Evolutionary conservation across 441 rosid genomes (phyloP), one percentile per base, ranked within the genome.

Genomic region (Gossypium davidsonii): DNA sequence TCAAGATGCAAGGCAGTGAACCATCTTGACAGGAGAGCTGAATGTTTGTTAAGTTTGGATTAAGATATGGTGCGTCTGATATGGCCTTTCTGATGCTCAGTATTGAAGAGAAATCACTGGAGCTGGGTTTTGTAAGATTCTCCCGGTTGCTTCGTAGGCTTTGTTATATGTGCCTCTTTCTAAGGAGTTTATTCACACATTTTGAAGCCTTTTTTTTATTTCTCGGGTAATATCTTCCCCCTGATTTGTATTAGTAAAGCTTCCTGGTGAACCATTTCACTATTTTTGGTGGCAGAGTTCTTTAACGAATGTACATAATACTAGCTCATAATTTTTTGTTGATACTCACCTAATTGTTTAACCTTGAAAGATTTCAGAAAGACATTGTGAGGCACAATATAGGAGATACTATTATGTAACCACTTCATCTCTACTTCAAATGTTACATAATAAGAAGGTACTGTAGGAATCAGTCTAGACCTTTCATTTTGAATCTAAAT

Each of bases 161-260:
- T 66, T 73, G 18, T 77, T 65, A 21, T 52, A 57, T 17, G 21
- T 44, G 31, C 68, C 55, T 67, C 42, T 39, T 18, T 3, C 44
- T 37, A 56, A 58, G 44, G 76, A 55, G 67, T 37, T 61, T 59
- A 57, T 72, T 58, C 76, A 62, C 61, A 26, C 44, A 42, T 80
- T 51, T 31, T 67, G 60, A 74, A 49, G 69, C 39, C 1, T 34
- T 73, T 76, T 69, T 5, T 69, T 12, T 49, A 59, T 42, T 71
- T 74, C 37, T 77, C 28, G 79, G 77, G 66, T 44, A 71, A 60
- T 60, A 4, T 9, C 56, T 26, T 26, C 66, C 76, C 70, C 73
- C 73, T 72, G 58, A 74, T 66, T 55, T 76, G 57, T 70, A 75
- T 67, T 34, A 15, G 58, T 46, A 70, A 63, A 59, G 62, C 76